A percentile compares a stretch with the other conserved stretches of the same genome.
Conservation (phyloP, 805 yeast genomes). For the Yarrowia yakushimensis region DNA sequence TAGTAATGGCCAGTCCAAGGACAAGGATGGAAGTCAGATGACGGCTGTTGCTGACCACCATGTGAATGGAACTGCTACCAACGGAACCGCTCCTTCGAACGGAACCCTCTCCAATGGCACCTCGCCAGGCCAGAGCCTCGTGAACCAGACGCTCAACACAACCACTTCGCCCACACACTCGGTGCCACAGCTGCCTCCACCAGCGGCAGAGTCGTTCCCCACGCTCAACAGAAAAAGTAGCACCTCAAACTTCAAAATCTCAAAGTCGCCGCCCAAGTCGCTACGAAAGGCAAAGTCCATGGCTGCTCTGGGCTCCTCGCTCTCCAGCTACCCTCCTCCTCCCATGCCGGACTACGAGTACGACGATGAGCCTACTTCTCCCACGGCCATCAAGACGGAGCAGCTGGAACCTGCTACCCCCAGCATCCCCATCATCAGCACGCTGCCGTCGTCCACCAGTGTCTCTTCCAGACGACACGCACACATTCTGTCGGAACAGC, state of each 20-base stretch:
- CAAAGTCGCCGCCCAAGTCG: slow-evolving; percentile 21
- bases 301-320: slow-evolving; percentile 3
- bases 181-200: background rate
- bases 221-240: slow-evolving; percentile 7
- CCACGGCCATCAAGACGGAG: slow-evolving; percentile 17
- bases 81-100: background rate
- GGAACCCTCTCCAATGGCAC: background rate
- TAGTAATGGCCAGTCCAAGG: background rate
- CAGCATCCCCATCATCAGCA: slow-evolving; percentile 30
- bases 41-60: background rate
- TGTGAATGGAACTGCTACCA: background rate
- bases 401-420: slow-evolving; percentile 20
- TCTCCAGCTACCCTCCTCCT: background rate
- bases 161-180: background rate
- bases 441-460: slow-evolving; percentile 31
- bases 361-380: slow-evolving; percentile 6
- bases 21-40: background rate
- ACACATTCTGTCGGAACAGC: slow-evolving; percentile 47
- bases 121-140: background rate
- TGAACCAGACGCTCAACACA: background rate
- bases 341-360: slow-evolving; percentile 14
- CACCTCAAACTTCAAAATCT: slow-evolving; percentile 1
- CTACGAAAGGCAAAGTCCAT: slow-evolving; percentile 19
- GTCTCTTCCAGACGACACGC: slow-evolving; percentile 38
- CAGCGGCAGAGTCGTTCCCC: background rate